These are phyloP conservation scores for Trypanosomatidae sp. DNA, from an alignment of 208 protist genomes.

Conservation along the genomic window DNA sequence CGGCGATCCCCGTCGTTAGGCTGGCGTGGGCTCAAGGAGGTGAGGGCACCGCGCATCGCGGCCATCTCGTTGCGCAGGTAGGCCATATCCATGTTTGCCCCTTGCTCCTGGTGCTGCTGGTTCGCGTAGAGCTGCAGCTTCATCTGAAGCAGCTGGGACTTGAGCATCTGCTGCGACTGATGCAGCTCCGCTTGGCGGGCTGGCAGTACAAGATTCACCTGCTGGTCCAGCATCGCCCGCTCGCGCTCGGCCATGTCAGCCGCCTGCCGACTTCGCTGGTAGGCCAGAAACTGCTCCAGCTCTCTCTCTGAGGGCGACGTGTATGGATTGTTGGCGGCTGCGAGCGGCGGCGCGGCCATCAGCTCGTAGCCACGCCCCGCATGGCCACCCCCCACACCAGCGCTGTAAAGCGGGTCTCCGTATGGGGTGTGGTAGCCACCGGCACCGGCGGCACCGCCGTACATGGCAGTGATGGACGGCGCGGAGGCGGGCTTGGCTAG, in stretches of 20 bases:
- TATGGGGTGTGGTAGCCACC: too few relatives aligned
- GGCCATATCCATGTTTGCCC: slow-evolving; percentile 34
- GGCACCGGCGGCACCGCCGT: background rate
- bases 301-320: slow-evolving; percentile 20
- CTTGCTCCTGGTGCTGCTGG: slow-evolving; percentile 23
- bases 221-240: slow-evolving; percentile 39
- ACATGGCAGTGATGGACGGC: background rate
- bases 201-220: slow-evolving; percentile 40
- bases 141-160: slow-evolving; percentile 39
- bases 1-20: too few relatives aligned
- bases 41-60: slow-evolving; percentile 26
- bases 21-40: slow-evolving; percentile 20
- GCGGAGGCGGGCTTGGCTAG: background rate
- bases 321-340: background rate
- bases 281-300: slow-evolving; percentile 30
- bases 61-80: slow-evolving; percentile 40
- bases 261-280: slow-evolving; percentile 36
- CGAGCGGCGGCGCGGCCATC: background rate
- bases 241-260: slow-evolving; percentile 25
- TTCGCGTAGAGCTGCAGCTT: slow-evolving; percentile 41
- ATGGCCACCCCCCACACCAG: background rate
- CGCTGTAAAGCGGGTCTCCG: background rate
- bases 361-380: slow-evolving; percentile 1
- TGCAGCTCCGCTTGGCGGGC: slow-evolving; percentile 45
- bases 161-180: slow-evolving; percentile 40